Percentiles rank a stretch among this genome's conserved stretches.
These are phyloP conservation scores for Eutrema japonicum DNA, from an alignment of 345 rosid species.

Conservation along the genomic window DNA sequence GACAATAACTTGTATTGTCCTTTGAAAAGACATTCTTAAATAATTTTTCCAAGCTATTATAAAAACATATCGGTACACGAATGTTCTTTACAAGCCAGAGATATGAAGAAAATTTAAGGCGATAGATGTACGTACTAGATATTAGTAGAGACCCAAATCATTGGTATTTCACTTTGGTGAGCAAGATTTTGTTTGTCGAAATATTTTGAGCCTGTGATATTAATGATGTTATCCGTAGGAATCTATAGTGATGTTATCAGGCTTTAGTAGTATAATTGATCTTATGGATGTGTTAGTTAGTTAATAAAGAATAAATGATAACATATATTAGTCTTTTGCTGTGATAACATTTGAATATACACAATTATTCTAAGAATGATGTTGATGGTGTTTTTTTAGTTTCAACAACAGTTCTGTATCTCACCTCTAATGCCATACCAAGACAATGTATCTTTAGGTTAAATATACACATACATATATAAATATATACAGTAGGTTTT, in stretches of 20 bases:
- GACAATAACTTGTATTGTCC: too few species aligned
- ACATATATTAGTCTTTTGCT: background rate
- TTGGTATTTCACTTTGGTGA: background rate
- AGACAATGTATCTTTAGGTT: background rate
- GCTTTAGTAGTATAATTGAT: background rate
- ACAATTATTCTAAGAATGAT: background rate
- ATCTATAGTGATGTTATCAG: background rate
- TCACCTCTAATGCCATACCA: background rate
- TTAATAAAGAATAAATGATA: background rate
- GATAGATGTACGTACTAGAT: too few species aligned
- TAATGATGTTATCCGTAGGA: too few species aligned
- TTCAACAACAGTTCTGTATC: background rate
- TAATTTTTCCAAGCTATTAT: too few species aligned
- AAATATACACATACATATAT: background rate
- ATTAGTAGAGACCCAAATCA: too few species aligned
- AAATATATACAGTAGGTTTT: background rate
- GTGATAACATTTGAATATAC: background rate
- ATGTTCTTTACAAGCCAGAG: too few species aligned
- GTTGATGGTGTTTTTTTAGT: background rate
- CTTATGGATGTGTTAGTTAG: background rate
- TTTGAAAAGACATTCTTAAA: too few species aligned
- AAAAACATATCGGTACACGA: too few species aligned
- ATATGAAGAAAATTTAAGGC: too few species aligned
- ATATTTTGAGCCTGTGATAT: too few species aligned
- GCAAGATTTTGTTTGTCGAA: background rate